phyloP scores from a whole-genome alignment of 805 yeast genomes.

The Metschnikowia dekortorum region DNA sequence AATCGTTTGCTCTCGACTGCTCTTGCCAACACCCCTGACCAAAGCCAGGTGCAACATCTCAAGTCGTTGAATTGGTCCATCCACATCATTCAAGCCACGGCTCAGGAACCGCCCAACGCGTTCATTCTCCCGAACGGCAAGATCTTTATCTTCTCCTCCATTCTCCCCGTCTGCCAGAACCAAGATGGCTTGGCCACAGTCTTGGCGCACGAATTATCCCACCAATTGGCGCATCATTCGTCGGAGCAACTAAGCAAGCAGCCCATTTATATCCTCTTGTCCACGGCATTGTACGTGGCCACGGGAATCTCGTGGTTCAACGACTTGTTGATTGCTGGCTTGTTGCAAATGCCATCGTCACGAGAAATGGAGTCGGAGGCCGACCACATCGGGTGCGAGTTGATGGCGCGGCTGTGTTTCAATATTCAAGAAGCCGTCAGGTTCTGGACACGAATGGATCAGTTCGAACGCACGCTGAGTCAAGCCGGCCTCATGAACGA shows the following conservation, averaged over 20 bases:
- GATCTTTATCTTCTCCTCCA: constrained; percentile 81
- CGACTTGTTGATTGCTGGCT: constrained; percentile 48
- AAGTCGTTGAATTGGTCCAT: constrained; percentile 64
- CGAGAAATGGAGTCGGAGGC: constrained; percentile 96
- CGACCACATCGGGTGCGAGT: constrained; percentile 86
- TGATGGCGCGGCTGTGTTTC: constrained; percentile 88
- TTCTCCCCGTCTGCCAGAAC: constrained; percentile 69
- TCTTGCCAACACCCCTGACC: constrained; percentile 27
- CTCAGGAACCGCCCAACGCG: constrained; percentile 85
- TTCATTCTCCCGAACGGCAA: constrained; percentile 95
- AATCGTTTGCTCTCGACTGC: constrained; percentile 58
- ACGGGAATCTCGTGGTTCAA: constrained; percentile 58
- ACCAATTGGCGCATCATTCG: constrained; percentile 89
- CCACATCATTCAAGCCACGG: constrained; percentile 54
- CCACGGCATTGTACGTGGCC: constrained; percentile 49
- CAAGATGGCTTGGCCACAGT: constrained; percentile 97
- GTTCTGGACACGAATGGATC: constrained; percentile 81
- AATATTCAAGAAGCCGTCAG: constrained; percentile 68
- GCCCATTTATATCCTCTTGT: constrained; percentile 61
- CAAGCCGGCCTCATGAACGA: constrained; percentile 40
- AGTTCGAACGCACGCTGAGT: constrained; percentile 23
- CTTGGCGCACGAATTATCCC: constrained; percentile 88
- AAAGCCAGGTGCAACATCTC: constrained; percentile 32
- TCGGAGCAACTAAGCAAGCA: constrained; percentile 75
- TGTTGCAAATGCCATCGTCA: constrained; percentile 76